Conservation (phyloP, 305 asterid genomes). For the Salvia sclarea region DNA sequence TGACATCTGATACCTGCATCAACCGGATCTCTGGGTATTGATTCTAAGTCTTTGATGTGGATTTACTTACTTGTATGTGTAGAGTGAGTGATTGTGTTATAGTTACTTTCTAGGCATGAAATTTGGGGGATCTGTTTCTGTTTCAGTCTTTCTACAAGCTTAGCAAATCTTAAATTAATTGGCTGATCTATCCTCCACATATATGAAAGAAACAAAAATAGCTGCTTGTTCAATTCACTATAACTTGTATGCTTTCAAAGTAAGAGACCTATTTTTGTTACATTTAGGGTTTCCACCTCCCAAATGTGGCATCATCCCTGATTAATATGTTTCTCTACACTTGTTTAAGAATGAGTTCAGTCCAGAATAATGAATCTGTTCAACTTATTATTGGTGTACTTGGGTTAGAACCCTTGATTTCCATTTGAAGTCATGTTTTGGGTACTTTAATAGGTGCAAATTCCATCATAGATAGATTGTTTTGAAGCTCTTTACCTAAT, state of each 20-base stretch:
- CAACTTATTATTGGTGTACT: not conserved
- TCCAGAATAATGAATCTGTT: not conserved
- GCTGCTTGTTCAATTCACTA: not conserved
- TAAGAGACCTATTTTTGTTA: not conserved
- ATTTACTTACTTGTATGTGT: not conserved
- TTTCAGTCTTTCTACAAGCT: not conserved
- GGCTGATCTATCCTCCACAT: conserved; percentile 7
- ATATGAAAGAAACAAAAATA: not conserved
- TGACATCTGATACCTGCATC: conserved; percentile 50
- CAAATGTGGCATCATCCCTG: too few species aligned
- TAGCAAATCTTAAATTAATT: not conserved
- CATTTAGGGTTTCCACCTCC: too few species aligned
- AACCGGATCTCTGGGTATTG: conserved; percentile 91
- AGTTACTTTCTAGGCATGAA: not conserved
- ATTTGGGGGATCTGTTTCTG: not conserved
- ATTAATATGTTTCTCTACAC: not conserved
- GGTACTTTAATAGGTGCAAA: not conserved
- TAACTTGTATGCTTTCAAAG: conserved; percentile 2
- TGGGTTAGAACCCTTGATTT: not conserved
- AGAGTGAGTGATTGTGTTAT: not conserved
- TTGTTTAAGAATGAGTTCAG: not conserved
- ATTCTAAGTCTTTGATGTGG: conserved; percentile 13
- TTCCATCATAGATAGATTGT: not conserved
- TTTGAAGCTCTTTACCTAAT: not conserved
- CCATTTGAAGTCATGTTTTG: not conserved